These are phyloP conservation scores for Colletotrichum cereale DNA, from an alignment of 2,329 filamentous ascomycete species.

Conservation along the genomic window DNA sequence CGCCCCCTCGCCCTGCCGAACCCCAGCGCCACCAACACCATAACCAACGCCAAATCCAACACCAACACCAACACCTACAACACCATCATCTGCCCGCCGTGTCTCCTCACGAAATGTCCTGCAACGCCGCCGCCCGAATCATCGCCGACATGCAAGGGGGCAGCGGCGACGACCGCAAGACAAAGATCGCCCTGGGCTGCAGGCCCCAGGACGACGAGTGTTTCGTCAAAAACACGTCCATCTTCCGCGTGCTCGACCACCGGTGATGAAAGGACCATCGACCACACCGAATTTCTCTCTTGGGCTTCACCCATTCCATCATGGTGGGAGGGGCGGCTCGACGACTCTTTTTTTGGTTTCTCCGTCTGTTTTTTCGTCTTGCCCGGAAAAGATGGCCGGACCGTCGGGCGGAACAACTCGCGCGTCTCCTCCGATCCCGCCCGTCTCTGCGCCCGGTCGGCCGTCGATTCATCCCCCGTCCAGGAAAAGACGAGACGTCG, in stretches of 20 bases:
- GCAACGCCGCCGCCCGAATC: conserved; percentile 51
- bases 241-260: conserved; percentile 51
- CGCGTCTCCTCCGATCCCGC: not conserved
- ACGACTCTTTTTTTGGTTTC: not conserved
- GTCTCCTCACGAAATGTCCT: conserved; percentile 52
- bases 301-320: not conserved
- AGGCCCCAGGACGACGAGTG: conserved; percentile 45
- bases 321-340: no score
- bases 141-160: conserved; percentile 56
- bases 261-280: conserved; percentile 17
- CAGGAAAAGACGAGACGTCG: not conserved
- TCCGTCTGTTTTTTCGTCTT: not conserved
- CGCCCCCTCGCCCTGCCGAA: conserved; percentile 39
- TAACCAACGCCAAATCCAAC: not conserved
- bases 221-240: conserved; percentile 50
- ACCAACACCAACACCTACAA: not conserved
- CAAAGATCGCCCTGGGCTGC: conserved; percentile 49
- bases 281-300: not conserved
- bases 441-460: no score
- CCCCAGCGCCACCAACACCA: conserved; percentile 29
- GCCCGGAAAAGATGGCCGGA: not conserved
- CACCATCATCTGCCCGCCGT: conserved; percentile 30
- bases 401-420: not conserved
- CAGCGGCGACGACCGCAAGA: conserved; percentile 45
- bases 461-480: not conserved